Evolutionary conservation across 495 filamentous ascomycete species (phyloP).

Genomic region (Hypoxylon intermedium): DNA sequence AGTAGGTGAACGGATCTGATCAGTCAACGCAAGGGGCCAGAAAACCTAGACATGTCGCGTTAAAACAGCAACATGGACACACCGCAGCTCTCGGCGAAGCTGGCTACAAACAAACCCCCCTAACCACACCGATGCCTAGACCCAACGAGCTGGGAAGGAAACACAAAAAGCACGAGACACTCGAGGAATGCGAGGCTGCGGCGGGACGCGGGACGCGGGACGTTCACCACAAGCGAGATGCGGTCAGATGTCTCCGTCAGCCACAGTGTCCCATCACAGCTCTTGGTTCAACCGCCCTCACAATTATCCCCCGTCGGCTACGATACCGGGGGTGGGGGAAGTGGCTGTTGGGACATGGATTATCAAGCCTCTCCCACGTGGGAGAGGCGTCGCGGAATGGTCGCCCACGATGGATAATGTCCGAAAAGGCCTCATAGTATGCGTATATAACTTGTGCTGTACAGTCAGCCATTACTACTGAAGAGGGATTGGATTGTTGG

Average conservation of each 20-base stretch:
- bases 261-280: neutral
- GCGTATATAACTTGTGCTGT: neutral
- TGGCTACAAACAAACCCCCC: no score
- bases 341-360: conserved; percentile 10
- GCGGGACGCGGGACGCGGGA: conserved; percentile 1
- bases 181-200: conserved; percentile 27
- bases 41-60: no score
- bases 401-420: neutral
- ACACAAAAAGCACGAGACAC: conserved; percentile 15
- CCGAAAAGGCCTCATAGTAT: neutral
- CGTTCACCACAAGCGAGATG: neutral
- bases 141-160: neutral
- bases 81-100: no score
- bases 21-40: no score
- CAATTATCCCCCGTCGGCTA: neutral
- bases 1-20: no score
- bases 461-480: no score
- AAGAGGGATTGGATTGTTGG: no score
- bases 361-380: conserved; percentile 10
- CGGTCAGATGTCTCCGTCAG: conserved; percentile 4
- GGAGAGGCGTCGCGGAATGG: neutral
- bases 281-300: neutral
- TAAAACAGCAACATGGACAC: no score
- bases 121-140: no score
- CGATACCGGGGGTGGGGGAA: neutral